Evolutionary conservation across 345 rosid genomes (phyloP), one percentile per base, ranked within the genome.

Genomic region (Populus ilicifolia): DNA sequence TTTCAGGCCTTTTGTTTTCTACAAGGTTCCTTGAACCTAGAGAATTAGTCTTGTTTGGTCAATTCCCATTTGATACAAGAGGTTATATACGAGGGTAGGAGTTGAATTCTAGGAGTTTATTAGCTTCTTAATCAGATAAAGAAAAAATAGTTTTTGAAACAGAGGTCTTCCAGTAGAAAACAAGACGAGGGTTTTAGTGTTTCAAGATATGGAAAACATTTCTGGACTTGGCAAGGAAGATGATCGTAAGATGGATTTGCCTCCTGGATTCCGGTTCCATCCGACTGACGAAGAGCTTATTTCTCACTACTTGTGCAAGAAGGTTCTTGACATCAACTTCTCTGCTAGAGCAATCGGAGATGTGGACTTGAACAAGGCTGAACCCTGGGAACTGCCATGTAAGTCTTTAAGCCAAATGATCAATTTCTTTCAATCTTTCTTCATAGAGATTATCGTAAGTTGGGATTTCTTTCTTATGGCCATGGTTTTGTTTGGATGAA

Each of bases 261-360:
- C 94, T 0, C 99, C 99, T 4, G 98, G 98, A 2, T 94, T 94
- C 74, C 77, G 98, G 63, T 94, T 94, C 82, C 97, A 93, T 83
- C 98, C 98, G 4, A 94, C 97, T 5, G 98, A 94, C 52, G 98
- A 94, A 87, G 98, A 94, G 83, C 98, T 94, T 74, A 95, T 95
- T 75, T 85, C 88, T 43, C 92, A 92, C 82, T 93, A 95, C 71
- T 77, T 95, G 30, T 81, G 83, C 82, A 89, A 88, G 81, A 93
- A 93, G 82, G 99, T 92, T 72, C 83, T 82, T 16, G 89, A 93
- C 46, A 44, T 80, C 16, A 69, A 66, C 70, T 95, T 95, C 85
- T 48, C 90, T 1, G 84, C 93, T 59, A 84, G 81, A 85, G 97
- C 99, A 16, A 92, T 95, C 70, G 99, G 96, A 48, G 97, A 93